Evolutionary conservation across 2,329 filamentous ascomycete species (phyloP).

Genomic region (Phialocephala sp.): DNA sequence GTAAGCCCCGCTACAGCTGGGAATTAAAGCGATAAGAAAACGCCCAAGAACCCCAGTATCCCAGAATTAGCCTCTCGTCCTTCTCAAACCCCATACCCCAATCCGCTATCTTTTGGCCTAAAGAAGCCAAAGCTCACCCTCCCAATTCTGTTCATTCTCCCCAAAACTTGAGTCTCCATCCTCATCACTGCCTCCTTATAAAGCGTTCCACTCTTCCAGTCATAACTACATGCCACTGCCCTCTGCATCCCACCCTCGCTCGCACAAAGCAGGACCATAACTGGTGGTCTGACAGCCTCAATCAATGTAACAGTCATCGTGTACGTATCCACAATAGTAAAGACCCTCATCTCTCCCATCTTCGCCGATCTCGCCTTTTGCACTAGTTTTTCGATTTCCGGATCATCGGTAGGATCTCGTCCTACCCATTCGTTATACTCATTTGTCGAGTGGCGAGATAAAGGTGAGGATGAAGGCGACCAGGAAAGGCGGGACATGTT

Average conservation of each 20-base stretch:
- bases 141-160: conserved; percentile 8
- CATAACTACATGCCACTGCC: conserved; percentile 33
- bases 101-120: not conserved
- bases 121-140: conserved; percentile 4
- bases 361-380: conserved; percentile 4
- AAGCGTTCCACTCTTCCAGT: conserved; percentile 21
- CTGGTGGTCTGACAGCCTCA: conserved; percentile 39
- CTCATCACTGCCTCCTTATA: conserved; percentile 26
- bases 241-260: conserved; percentile 42
- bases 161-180: conserved; percentile 18
- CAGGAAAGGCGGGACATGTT: conserved; percentile 29
- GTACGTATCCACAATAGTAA: conserved; percentile 43
- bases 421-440: conserved; percentile 28
- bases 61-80: no score
- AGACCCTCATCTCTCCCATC: conserved; percentile 24
- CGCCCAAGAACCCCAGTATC: not conserved
- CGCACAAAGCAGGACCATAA: conserved; percentile 40
- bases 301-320: conserved; percentile 43
- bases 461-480: conserved; percentile 22
- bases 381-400: conserved; percentile 16
- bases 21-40: not conserved
- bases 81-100: conserved; percentile 9
- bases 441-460: conserved; percentile 2
- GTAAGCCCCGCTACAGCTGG: not conserved
- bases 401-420: conserved; percentile 31